These are phyloP conservation scores for Fraxinus latifolia DNA, from an alignment of 305 asterid genomes.

Conservation along the genomic window DNA sequence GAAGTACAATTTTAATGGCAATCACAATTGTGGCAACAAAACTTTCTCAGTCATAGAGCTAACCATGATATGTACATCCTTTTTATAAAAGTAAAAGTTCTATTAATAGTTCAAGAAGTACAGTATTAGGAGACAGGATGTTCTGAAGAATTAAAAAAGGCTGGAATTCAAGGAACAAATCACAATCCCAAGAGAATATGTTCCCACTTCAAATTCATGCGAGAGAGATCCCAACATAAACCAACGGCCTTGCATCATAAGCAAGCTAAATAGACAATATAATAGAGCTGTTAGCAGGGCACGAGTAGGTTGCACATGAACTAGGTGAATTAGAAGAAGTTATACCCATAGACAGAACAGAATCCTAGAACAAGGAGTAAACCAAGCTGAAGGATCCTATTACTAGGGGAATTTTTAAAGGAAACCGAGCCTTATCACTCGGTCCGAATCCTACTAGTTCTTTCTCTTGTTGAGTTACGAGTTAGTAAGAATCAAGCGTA, in stretches of 20 bases:
- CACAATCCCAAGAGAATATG: neutral
- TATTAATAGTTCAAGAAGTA: neutral
- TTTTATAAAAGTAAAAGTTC: neutral
- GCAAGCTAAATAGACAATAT: neutral
- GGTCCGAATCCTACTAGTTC: neutral
- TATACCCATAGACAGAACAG: neutral
- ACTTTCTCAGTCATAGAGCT: neutral
- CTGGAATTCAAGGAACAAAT: neutral
- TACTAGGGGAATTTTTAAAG: neutral
- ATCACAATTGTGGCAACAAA: constrained; percentile 5
- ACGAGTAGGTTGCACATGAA: neutral
- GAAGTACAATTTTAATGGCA: neutral
- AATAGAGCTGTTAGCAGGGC: neutral
- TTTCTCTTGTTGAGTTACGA: neutral
- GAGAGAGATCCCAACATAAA: neutral
- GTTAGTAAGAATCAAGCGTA: neutral
- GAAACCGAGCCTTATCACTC: neutral
- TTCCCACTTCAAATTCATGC: neutral
- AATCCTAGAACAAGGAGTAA: neutral
- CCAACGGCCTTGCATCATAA: neutral
- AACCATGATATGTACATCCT: neutral
- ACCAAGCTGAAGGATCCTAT: neutral
- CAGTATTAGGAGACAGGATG: neutral
- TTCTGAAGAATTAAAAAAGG: neutral
- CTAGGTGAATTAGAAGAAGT: neutral